A percentile compares a stretch with the other conserved stretches of the same genome.
phyloP scores from a whole-genome alignment of 202 grass and related monocot species.

The Panicum hallii region DNA sequence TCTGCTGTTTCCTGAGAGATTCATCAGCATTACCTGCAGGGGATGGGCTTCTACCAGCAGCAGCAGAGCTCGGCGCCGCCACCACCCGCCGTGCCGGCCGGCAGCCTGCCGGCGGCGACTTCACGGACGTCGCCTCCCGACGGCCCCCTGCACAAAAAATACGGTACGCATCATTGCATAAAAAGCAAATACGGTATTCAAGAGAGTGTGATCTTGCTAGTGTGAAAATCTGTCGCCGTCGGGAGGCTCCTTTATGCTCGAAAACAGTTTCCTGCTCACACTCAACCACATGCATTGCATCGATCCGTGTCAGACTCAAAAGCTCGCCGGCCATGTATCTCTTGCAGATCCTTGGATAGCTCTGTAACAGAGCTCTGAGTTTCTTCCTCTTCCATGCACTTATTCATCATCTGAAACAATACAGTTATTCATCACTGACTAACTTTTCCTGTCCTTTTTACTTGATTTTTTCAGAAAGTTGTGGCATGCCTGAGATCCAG shows the following conservation, averaged over 20 bases:
- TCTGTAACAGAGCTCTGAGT: conserved; percentile 5
- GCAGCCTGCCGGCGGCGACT: neutral
- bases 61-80: conserved; percentile 43
- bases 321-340: conserved; percentile 8
- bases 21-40: conserved; percentile 53
- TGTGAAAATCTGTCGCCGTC: conserved; percentile 35
- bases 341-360: conserved; percentile 27
- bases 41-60: conserved; percentile 44
- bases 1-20: conserved; percentile 31
- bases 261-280: neutral
- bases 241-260: neutral
- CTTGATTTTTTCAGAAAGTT: conserved; percentile 30
- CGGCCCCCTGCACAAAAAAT: conserved; percentile 48
- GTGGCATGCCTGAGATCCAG: conserved; percentile 32
- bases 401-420: no score
- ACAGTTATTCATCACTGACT: no score
- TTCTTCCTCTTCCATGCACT: neutral
- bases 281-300: conserved; percentile 29
- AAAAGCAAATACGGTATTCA: neutral
- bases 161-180: conserved; percentile 22
- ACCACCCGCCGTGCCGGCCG: neutral
- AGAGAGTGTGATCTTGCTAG: neutral
- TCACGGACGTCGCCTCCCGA: conserved; percentile 24
- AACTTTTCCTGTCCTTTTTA: no score
- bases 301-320: conserved; percentile 18